Evolutionary conservation across 2,329 filamentous ascomycete genomes (phyloP).

Genomic region (Leptosphaerulina australis): DNA sequence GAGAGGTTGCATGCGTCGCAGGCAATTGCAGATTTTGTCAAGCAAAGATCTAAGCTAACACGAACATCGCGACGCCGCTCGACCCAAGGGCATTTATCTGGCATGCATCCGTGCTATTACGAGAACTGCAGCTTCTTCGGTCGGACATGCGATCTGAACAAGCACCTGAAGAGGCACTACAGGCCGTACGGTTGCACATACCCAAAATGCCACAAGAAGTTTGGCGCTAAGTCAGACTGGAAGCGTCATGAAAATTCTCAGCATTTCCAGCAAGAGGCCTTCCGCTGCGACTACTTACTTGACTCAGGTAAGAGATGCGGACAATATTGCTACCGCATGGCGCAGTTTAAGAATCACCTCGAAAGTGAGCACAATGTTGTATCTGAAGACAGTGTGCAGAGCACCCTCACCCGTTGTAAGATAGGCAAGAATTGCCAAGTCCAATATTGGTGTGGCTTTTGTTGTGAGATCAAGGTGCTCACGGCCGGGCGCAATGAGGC

Average conservation of each 20-base stretch:
- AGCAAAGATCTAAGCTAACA: slow-evolving; percentile 22
- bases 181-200: slow-evolving; percentile 85
- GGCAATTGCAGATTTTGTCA: slow-evolving; percentile 36
- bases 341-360: slow-evolving; percentile 69
- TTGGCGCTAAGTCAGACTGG: slow-evolving; percentile 95
- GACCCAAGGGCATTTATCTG: slow-evolving; percentile 18
- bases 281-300: slow-evolving; percentile 64
- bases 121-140: slow-evolving; percentile 1
- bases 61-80: slow-evolving; percentile 19
- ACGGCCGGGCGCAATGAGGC: slow-evolving; percentile 59
- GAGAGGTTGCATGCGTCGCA: slow-evolving; percentile 27
- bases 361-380: slow-evolving; percentile 54
- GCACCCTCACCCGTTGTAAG: slow-evolving; percentile 60
- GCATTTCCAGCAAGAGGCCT: slow-evolving; percentile 73
- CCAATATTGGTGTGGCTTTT: slow-evolving; percentile 90
- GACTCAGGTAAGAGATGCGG: slow-evolving; percentile 54
- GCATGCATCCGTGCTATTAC: slow-evolving; percentile 27
- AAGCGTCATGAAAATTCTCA: slow-evolving; percentile 86
- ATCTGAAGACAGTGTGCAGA: slow-evolving; percentile 37
- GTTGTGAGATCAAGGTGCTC: slow-evolving; percentile 62
- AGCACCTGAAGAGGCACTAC: slow-evolving; percentile 81
- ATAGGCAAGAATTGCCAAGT: slow-evolving; percentile 69
- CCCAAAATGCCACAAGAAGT: slow-evolving; percentile 69
- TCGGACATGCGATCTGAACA: slow-evolving; percentile 56
- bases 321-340: slow-evolving; percentile 63